Evolutionary conservation across 768 basidiomycete genomes (phyloP).

Genomic region (Suillus alpinus): DNA sequence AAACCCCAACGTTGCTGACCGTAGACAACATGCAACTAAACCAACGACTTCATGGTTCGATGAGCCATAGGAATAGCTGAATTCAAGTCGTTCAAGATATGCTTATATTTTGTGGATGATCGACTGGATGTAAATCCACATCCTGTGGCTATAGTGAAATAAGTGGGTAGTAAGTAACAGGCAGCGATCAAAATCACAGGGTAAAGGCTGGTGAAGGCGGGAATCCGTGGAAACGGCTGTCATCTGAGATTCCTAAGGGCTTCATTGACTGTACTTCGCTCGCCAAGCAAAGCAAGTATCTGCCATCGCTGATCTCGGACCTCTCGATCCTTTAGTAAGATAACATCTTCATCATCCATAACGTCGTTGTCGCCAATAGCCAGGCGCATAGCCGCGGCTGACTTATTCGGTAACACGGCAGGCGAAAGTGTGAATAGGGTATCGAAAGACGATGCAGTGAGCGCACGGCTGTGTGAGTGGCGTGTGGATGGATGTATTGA

Average conservation of each 20-base stretch:
- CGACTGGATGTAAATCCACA: not conserved
- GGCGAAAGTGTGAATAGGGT: conserved; percentile 76
- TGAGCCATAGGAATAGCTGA: not conserved
- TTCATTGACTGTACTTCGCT: conserved; percentile 71
- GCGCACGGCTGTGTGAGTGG: conserved; percentile 40
- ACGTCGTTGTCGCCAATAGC: conserved; percentile 52
- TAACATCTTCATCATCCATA: conserved; percentile 44
- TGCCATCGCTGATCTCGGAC: conserved; percentile 74
- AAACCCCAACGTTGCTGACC: not conserved
- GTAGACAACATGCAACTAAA: not conserved
- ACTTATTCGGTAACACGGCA: conserved; percentile 73
- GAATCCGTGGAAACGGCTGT: not conserved
- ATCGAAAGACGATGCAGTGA: conserved; percentile 71
- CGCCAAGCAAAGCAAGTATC: conserved; percentile 68
- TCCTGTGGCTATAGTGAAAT: not conserved
- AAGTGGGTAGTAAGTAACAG: not conserved
- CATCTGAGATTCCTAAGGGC: conserved; percentile 40
- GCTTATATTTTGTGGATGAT: not conserved
- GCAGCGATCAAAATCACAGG: not conserved
- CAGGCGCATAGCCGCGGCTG: conserved; percentile 73
- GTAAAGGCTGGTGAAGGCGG: not conserved
- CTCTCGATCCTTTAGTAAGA: conserved; percentile 59
- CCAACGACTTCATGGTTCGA: not conserved
- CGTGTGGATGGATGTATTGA: conserved; percentile 63
- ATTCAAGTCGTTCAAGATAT: no score